Conservation (phyloP, 331 rosid species). For the Rhamnella rubrinervis region DNA sequence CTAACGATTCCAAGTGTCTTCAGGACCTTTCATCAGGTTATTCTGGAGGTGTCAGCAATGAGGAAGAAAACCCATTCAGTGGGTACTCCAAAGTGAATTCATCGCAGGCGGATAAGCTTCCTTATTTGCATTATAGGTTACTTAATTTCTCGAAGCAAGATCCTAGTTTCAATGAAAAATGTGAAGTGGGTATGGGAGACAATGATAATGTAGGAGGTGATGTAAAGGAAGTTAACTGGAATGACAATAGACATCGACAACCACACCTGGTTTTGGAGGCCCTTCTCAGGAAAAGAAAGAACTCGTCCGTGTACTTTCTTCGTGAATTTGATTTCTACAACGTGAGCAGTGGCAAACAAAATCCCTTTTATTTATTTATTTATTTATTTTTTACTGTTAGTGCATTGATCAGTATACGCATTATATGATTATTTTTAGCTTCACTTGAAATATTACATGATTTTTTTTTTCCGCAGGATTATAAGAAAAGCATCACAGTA, state of each 20-base stretch:
- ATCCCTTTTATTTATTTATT: no score
- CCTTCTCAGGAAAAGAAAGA: slow-evolving; percentile 28
- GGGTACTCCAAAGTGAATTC: slow-evolving; percentile 6
- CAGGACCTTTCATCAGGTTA: slow-evolving; percentile 19
- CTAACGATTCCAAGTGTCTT: slow-evolving; percentile 3
- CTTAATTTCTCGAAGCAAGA: slow-evolving; percentile 35
- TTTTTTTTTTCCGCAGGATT: slow-evolving; percentile 27
- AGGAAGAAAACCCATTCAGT: slow-evolving; percentile 12
- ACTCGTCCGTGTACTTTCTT: slow-evolving; percentile 28
- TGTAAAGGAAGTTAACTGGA: neutral
- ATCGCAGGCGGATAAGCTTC: neutral
- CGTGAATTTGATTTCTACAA: slow-evolving; percentile 38
- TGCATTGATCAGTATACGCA: neutral
- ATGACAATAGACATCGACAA: slow-evolving; percentile 1
- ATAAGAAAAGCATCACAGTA: slow-evolving; percentile 14
- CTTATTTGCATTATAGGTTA: slow-evolving; percentile 6
- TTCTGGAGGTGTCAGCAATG: slow-evolving; percentile 3
- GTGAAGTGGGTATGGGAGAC: neutral
- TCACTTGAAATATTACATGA: neutral
- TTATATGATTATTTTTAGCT: neutral
- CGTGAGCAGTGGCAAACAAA: slow-evolving; percentile 17
- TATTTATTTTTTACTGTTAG: neutral
- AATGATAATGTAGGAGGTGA: slow-evolving; percentile 9
- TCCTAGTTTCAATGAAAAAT: slow-evolving; percentile 21
- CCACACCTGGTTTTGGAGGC: slow-evolving; percentile 37